Base-by-base conservation (phyloP, 2,329 filamentous ascomycete species). In the Sporothrix humicola region DNA sequence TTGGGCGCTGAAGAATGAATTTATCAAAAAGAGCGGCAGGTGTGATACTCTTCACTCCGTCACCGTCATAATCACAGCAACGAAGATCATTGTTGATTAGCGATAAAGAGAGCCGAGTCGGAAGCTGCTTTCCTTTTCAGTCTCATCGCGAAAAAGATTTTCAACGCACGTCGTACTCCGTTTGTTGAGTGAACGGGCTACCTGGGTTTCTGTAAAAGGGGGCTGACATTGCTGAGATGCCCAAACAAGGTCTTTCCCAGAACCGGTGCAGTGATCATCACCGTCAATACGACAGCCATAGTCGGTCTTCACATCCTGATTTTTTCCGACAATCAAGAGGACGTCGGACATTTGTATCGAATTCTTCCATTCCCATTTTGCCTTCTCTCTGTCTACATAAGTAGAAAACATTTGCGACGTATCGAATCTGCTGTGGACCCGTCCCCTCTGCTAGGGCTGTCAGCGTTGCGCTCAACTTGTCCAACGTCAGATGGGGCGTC, bases 401-500 rank as follows among this genome's bases (percentile, higher is more conserved):
- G n/a, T n/a, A n/a, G 31, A 7, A 37, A 37, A 37, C 4, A 42
- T 44, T 63, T 42, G 59, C 37, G 37, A 44, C 37, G 9, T 10
- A 37, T 20, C 7, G 7, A 37, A 37, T 37, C 31, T 37, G 31
- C 31, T 37, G 31, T 37, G 7, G 31, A 7, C 5, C 5, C 5
- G 31, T 37, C 31, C 31, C 31, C 31, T 37, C 52, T 20, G 15
- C 58, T 8, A n/a, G 59, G 37, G 63, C 63, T 66, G 44, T 66
- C 63, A 66, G 63, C 44, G 63, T 66, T 66, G 63, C 63, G 63
- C 44, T 66, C 42, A 20, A 31, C 42, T 42, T 44, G 44, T 66
- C 20, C 26, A 66, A 66, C 63, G 63, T 66, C n/a, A 66, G 63
- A 46, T 66, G 44, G 37, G 20, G 37, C 59, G 59, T 63, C 17